Evolutionary conservation across 805 yeast genomes (phyloP).

Genomic region (Wickerhamomyces bisporus): DNA sequence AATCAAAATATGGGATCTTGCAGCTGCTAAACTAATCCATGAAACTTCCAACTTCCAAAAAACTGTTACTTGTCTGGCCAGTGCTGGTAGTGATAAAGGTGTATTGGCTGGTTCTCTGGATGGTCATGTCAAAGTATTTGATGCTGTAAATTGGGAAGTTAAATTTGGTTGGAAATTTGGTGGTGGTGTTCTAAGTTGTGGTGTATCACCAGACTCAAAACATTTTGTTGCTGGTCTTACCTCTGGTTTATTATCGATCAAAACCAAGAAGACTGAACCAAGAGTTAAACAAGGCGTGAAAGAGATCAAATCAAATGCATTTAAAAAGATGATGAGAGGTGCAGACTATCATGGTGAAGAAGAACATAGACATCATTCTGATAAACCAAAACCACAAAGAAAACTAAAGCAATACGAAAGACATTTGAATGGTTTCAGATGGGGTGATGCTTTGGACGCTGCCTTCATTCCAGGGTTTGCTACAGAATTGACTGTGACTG

Average conservation of each 20-base stretch:
- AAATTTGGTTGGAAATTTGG: slow-evolving; percentile 98
- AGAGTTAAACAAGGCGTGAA: slow-evolving; percentile 46
- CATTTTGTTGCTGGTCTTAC: slow-evolving; percentile 92
- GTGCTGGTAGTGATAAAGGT: slow-evolving; percentile 65
- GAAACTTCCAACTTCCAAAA: slow-evolving; percentile 86
- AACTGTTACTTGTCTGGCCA: slow-evolving; percentile 80
- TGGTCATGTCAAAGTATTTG: slow-evolving; percentile 96
- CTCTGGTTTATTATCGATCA: slow-evolving; percentile 80
- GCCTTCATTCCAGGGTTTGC: slow-evolving; percentile 79
- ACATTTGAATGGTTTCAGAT: slow-evolving; percentile 79
- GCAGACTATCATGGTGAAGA: slow-evolving; percentile 86
- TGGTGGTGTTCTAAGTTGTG: slow-evolving; percentile 85
- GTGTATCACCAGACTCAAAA: slow-evolving; percentile 78
- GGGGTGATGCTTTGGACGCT: slow-evolving; percentile 88
- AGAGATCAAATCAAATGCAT: slow-evolving; percentile 52
- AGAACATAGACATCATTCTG: slow-evolving; percentile 67
- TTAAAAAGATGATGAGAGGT: slow-evolving; percentile 83
- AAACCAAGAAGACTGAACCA: slow-evolving; percentile 76
- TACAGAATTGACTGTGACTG: slow-evolving; percentile 75
- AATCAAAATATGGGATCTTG: slow-evolving; percentile 87
- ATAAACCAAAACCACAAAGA: slow-evolving; percentile 47
- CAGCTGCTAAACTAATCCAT: slow-evolving; percentile 65
- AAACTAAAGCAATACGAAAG: slow-evolving; percentile 79
- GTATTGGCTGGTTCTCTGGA: slow-evolving; percentile 91
- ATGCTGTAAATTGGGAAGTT: slow-evolving; percentile 75